Evolutionary conservation across 2,329 filamentous ascomycete species (phyloP).

Genomic region (Ophiocordyceps polyrhachis-furcata): DNA sequence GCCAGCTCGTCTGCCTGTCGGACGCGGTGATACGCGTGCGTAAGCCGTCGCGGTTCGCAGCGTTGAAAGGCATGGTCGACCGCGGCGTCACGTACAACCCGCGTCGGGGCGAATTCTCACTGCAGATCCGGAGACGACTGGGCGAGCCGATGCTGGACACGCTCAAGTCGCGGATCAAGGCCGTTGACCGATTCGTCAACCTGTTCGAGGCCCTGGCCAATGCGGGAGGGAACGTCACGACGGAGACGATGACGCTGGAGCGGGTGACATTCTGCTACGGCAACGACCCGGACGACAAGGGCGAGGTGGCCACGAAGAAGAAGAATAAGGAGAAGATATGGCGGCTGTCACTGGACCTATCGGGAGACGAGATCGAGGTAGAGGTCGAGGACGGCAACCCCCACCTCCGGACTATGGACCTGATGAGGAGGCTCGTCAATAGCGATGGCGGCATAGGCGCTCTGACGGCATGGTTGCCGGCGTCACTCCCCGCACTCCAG

Average conservation of each 20-base stretch:
- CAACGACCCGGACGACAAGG: constrained; percentile 6
- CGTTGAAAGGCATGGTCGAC: constrained; percentile 36
- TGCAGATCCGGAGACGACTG: constrained; percentile 39
- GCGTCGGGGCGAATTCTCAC: constrained; percentile 40
- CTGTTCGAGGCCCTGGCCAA: constrained; percentile 48
- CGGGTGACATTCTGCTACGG: constrained; percentile 53
- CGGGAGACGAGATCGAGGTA: constrained; percentile 33
- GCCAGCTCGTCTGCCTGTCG: constrained; percentile 20
- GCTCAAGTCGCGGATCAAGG: constrained; percentile 41
- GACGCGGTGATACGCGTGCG: constrained; percentile 37
- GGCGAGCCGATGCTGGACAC: constrained; percentile 38
- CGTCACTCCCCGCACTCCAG: constrained; percentile 46
- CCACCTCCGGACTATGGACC: constrained; percentile 42
- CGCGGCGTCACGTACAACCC: constrained; percentile 43
- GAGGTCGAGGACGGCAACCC: constrained; percentile 44
- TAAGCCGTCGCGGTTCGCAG: constrained; percentile 32
- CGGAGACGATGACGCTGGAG: constrained; percentile 40
- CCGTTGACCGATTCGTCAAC: constrained; percentile 50
- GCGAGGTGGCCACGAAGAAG: background rate
- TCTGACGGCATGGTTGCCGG: constrained; percentile 34
- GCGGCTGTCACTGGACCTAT: constrained; percentile 40
- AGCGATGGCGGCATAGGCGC: constrained; percentile 29
- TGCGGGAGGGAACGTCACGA: constrained; percentile 33
- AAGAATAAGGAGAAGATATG: constrained; percentile 13
- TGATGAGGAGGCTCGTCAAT: constrained; percentile 40